phyloP scores from a whole-genome alignment of 495 filamentous ascomycete species.

The Talaromyces borbonicus region DNA sequence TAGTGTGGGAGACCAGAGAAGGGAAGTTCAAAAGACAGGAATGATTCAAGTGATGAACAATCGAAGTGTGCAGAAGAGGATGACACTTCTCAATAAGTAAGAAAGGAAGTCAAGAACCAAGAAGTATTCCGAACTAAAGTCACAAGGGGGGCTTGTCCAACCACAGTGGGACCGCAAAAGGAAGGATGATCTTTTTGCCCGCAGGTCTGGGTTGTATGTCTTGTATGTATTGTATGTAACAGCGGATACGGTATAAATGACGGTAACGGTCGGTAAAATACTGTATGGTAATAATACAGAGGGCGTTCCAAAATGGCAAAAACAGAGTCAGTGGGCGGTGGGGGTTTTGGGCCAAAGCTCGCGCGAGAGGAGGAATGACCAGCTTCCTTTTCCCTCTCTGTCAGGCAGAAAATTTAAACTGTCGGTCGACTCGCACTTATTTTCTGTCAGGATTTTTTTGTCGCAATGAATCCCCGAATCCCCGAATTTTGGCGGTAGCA shows the following conservation, averaged over 20 bases:
- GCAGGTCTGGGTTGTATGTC: not conserved
- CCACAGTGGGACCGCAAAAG: constrained; percentile 1
- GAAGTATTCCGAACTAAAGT: not conserved
- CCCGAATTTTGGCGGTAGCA: not conserved
- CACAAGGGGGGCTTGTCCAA: constrained; percentile 4
- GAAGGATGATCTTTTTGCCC: constrained; percentile 3
- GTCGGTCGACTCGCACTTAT: no score
- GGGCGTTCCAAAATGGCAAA: not conserved
- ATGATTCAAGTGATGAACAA: not conserved
- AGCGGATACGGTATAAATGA: not conserved
- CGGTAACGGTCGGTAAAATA: not conserved
- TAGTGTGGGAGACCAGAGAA: no score
- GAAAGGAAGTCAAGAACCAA: not conserved
- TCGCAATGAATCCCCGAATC: no score
- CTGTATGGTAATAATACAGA: constrained; percentile 5
- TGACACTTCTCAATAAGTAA: not conserved
- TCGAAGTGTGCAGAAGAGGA: not conserved
- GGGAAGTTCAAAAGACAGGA: not conserved
- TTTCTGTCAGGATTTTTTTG: no score
- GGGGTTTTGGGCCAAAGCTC: not conserved
- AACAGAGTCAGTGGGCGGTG: not conserved
- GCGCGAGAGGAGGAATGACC: no score
- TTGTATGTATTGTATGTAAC: constrained; percentile 1
- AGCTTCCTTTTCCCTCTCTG: no score
- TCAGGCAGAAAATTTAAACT: no score